Evolutionary conservation across 768 basidiomycete genomes (phyloP), one percentile per base, ranked within the genome.

Genomic region (Filobasidium wieringae): DNA sequence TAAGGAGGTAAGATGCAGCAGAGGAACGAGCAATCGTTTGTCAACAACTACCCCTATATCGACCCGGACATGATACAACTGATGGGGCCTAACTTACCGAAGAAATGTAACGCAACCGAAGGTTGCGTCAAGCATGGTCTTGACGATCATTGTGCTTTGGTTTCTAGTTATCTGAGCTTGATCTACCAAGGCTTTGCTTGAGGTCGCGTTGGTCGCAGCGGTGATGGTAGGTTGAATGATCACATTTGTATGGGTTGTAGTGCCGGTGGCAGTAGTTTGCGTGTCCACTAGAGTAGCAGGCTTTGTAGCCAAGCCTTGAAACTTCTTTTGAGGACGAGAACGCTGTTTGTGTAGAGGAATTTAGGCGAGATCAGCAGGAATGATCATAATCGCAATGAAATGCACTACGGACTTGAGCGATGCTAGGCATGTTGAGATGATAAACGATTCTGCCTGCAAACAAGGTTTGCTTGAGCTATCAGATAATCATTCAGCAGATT

Each of bases 61-160:
- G 15, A 9, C 24, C 30, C 15, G 12, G 6, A 31, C 27, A 6
- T 26, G 47, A 27, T 7, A 7, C 1, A 4, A 49, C 27, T 26
- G 37, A 9, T 3, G 40, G 26, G 37, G 30, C 6, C 11, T 19
- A 31, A 49, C 60, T 51, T 19, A 57, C 54, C 60, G 51, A 5
- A 61, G 41, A 29, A 57, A 61, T 6, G 60, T 61, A 19, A 61
- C 49, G 51, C 60, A 61, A 17, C 60, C 60, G 33, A 61, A 57
- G 26, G 60, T 57, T 12, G 60, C 60, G 15, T 61, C 60, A 27
- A 61, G 32, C 55, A 61, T 45, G 19, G 55, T 61, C 55, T 61
- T 61, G 30, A 61, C 60, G 30, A 61, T 61, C 49, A 53, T 7
- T 7, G 47, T 56, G 19, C 53, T 56, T 32, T 61, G 60, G 27